Base-by-base conservation (phyloP, 2,329 filamentous ascomycete species). In the Hypoxylon sp. region DNA sequence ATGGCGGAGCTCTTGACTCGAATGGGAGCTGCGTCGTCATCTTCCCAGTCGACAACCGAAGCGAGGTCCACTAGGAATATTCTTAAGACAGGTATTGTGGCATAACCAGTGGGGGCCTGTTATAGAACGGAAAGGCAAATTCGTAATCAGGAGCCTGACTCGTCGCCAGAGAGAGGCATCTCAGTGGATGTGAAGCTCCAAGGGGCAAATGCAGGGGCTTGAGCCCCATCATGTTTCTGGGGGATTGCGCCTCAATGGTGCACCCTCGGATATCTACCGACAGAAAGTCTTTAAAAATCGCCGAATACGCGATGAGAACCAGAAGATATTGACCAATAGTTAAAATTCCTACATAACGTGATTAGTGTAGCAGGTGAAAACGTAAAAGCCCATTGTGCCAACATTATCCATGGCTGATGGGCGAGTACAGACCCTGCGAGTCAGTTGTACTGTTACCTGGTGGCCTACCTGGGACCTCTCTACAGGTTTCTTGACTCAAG, bases 191-290 rank as follows among this genome's bases (percentile, higher is more conserved):
- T 66, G 28, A 56, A 60, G 63, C 49, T 43, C 58, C 56, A 53
- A 53, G 60, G 45, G 51, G 52, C 63, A 67, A 69, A 71, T 71
- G 68, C 68, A 71, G 68, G 68, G 68, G 68, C 53, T 57, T 25
- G 49, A 53, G 25, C 51, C 41, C 57, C 60, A 48, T 68, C 49
- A 58, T 55, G 46, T 57, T 61, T 63, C 64, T 63, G 58, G 64
- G 53, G 60, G 62, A 60, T 63, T 62, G 50, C 64, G 60, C 64
- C 45, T 65, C 53, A 45, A 30, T 17, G 17, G 25, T 51, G 32
- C 4, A 13, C 11, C 43, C 45, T n/a, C 34, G 14, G 28, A 63
- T 61, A 61, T 68, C 41, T 56, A 21, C 57, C 46, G 60, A 57
- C 45, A 43, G n/a, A 9, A 25, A 43, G 57, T 30, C 49, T 60